Conservation (phyloP, 2,329 filamentous ascomycete species). For the Fusarium begoniae region DNA sequence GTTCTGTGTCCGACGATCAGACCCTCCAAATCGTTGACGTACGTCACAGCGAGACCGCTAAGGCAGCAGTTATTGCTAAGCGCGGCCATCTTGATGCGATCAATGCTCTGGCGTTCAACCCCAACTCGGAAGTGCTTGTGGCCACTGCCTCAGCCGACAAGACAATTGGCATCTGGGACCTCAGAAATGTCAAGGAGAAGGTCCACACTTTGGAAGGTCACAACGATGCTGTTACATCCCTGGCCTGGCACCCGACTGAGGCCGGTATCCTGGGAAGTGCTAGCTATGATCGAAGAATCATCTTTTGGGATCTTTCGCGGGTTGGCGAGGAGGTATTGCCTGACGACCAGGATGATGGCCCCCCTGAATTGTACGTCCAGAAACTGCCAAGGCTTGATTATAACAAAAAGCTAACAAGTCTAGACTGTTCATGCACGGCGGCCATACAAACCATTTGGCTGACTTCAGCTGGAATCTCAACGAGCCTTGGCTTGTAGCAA, state of each 20-base stretch:
- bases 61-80: constrained; percentile 73
- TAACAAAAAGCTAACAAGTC: constrained; percentile 28
- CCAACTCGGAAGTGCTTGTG: constrained; percentile 86
- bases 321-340: constrained; percentile 94
- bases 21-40: constrained; percentile 92
- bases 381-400: background rate
- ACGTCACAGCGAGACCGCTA: constrained; percentile 72
- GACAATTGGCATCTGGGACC: constrained; percentile 93
- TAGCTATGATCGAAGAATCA: constrained; percentile 90
- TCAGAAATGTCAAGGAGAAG: constrained; percentile 89
- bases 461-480: constrained; percentile 99
- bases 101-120: constrained; percentile 96
- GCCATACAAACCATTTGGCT: constrained; percentile 94
- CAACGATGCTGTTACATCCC: constrained; percentile 86
- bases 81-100: constrained; percentile 90
- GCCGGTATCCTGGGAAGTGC: constrained; percentile 88
- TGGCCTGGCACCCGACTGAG: constrained; percentile 95
- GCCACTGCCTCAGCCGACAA: constrained; percentile 96
- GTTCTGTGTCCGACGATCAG: constrained; percentile 93
- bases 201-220: constrained; percentile 92
- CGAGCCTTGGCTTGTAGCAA: constrained; percentile 96
- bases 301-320: constrained; percentile 95
- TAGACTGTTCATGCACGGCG: constrained; percentile 97
- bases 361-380: constrained; percentile 83
- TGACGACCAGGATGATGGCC: constrained; percentile 94